phyloP scores from a whole-genome alignment of 1,139 yeast genomes.

The Scheffersomyces parashehatae region DNA sequence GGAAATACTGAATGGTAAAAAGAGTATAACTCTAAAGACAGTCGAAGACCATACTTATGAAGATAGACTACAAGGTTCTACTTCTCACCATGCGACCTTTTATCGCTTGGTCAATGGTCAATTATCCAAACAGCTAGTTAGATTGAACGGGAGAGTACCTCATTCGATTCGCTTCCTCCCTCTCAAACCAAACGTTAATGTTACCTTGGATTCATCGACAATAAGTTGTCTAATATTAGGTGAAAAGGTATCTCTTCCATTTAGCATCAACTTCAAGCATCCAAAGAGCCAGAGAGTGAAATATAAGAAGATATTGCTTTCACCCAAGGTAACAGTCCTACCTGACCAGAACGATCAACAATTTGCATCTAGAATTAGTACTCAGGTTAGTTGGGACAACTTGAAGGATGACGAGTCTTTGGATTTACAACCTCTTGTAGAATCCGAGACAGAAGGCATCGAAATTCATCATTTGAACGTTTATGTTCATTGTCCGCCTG shows the following conservation, averaged over 20 bases:
- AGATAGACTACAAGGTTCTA: background rate
- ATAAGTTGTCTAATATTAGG: constrained; percentile 20
- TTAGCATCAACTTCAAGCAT: constrained; percentile 19
- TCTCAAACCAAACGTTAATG: background rate
- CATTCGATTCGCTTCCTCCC: background rate
- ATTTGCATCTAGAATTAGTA: constrained; percentile 14
- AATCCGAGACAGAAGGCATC: constrained; percentile 8
- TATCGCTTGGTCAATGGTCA: background rate
- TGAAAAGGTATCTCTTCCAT: constrained; percentile 26
- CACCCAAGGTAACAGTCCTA: constrained; percentile 21
- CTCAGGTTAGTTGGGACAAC: constrained; percentile 36
- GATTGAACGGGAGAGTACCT: background rate
- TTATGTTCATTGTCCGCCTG: constrained; percentile 24
- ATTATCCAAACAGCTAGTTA: background rate
- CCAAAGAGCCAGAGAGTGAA: constrained; percentile 16
- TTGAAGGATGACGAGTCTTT: constrained; percentile 46
- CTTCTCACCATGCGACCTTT: background rate
- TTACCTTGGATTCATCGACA: background rate
- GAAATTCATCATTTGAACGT: constrained; percentile 21
- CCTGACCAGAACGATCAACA: constrained; percentile 16
- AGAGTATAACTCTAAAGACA: background rate
- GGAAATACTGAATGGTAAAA: background rate
- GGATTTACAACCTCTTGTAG: constrained; percentile 17
- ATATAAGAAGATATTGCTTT: constrained; percentile 21
- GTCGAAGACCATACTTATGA: background rate